Conservation (phyloP, 345 rosid genomes). For the Angophora floribunda region DNA sequence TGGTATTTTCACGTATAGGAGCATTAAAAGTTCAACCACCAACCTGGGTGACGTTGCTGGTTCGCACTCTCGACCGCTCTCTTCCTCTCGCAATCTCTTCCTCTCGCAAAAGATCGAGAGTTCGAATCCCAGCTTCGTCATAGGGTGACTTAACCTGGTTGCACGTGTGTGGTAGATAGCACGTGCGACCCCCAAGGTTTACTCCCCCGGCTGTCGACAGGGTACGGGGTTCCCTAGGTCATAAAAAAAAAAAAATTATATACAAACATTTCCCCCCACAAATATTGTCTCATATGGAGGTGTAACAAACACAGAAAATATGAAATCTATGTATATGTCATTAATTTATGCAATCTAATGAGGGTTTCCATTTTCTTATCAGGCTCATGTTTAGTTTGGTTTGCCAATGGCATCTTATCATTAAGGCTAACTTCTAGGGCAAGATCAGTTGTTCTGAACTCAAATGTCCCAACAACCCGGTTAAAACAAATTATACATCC, state of each 20-base stretch:
- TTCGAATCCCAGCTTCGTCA: too few relatives aligned
- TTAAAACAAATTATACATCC: not conserved
- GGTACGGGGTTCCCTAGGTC: too few relatives aligned
- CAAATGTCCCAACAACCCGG: not conserved
- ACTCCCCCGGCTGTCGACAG: too few relatives aligned
- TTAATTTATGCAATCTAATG: not conserved
- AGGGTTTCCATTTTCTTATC: not conserved
- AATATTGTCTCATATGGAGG: not conserved
- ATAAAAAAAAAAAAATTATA: too few relatives aligned
- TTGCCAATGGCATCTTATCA: not conserved
- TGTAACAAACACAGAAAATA: not conserved
- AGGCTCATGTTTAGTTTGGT: not conserved
- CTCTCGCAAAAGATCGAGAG: too few relatives aligned
- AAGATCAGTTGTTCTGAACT: not conserved
- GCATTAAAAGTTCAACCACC: not conserved
- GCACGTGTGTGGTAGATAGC: too few relatives aligned
- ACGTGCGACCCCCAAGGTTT: too few relatives aligned
- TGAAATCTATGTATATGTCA: not conserved
- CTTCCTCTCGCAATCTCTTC: too few relatives aligned
- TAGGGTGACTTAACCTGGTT: too few relatives aligned
- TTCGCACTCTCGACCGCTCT: too few relatives aligned
- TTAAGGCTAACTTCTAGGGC: not conserved
- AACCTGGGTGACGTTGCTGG: too few relatives aligned
- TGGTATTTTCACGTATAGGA: too few relatives aligned
- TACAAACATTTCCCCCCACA: not conserved